Conservation (phyloP, 495 filamentous ascomycete species). For the Extremus antarcticus region DNA sequence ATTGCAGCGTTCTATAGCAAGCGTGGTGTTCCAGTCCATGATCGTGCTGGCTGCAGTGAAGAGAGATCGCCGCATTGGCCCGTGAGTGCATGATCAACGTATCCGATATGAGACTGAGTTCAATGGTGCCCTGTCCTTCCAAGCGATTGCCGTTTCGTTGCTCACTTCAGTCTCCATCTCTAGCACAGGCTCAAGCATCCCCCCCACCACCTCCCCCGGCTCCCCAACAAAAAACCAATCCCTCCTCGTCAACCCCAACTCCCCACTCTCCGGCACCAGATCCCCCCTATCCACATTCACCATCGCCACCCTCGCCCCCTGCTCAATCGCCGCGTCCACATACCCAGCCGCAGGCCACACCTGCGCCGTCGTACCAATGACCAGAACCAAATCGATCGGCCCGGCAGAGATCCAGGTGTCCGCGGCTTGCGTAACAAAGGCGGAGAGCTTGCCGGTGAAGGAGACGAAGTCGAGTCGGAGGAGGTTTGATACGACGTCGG, state of each 20-base stretch:
- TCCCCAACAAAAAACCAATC: slow-evolving; percentile 60
- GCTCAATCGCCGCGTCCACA: slow-evolving; percentile 45
- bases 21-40: no score
- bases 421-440: slow-evolving; percentile 12
- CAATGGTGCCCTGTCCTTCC: no score
- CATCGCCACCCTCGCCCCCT: slow-evolving; percentile 61
- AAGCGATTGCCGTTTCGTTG: no score
- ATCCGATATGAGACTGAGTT: no score
- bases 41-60: no score
- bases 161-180: no score
- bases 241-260: slow-evolving; percentile 27
- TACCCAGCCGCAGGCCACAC: slow-evolving; percentile 66
- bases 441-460: slow-evolving; percentile 62
- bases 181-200: no score
- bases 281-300: slow-evolving; percentile 56
- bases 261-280: slow-evolving; percentile 22
- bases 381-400: slow-evolving; percentile 59
- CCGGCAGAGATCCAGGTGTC: slow-evolving; percentile 39
- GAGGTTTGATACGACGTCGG: slow-evolving; percentile 68
- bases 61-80: no score
- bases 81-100: no score
- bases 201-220: no score
- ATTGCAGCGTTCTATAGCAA: no score
- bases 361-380: slow-evolving; percentile 63
- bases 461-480: slow-evolving; percentile 75